A percentile compares a stretch with the other conserved stretches of the same genome.
phyloP scores from a whole-genome alignment of 345 rosid species.

The Stellera chamaejasme region DNA sequence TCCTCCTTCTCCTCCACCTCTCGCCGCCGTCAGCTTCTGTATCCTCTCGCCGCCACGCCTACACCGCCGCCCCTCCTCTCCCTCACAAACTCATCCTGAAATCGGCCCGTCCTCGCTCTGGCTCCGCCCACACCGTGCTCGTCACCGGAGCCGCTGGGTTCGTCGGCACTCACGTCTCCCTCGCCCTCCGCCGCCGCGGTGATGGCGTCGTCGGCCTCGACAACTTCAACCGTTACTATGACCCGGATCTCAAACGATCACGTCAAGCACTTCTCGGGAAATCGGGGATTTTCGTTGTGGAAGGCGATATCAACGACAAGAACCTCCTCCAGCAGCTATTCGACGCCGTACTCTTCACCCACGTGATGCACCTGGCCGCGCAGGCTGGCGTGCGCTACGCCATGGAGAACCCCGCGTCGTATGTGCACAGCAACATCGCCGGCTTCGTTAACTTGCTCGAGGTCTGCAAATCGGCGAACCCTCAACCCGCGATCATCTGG shows the following conservation, averaged over 20 bases:
- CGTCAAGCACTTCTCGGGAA: slow-evolving; percentile 39
- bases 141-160: slow-evolving; percentile 89
- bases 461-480: slow-evolving; percentile 42
- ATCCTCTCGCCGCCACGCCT: slow-evolving; percentile 31
- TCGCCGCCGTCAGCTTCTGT: slow-evolving; percentile 22
- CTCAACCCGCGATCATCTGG: slow-evolving; percentile 65
- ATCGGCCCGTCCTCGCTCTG: slow-evolving; percentile 37
- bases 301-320: slow-evolving; percentile 56
- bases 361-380: slow-evolving; percentile 61
- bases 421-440: slow-evolving; percentile 54
- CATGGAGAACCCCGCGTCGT: slow-evolving; percentile 56
- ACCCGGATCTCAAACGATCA: slow-evolving; percentile 44
- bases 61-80: slow-evolving; percentile 18
- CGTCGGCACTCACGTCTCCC: slow-evolving; percentile 56
- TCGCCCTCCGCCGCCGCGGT: slow-evolving; percentile 52
- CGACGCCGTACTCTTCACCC: slow-evolving; percentile 44
- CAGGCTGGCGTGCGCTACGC: slow-evolving; percentile 69
- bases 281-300: slow-evolving; percentile 47
- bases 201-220: slow-evolving; percentile 74
- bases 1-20: slow-evolving; percentile 24
- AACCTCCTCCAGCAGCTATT: slow-evolving; percentile 41
- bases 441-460: slow-evolving; percentile 57
- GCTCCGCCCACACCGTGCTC: slow-evolving; percentile 36
- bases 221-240: slow-evolving; percentile 65
- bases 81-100: slow-evolving; percentile 30